Evolutionary conservation across 140 eudicot species (phyloP).

Genomic region (Flaveria floridana): DNA sequence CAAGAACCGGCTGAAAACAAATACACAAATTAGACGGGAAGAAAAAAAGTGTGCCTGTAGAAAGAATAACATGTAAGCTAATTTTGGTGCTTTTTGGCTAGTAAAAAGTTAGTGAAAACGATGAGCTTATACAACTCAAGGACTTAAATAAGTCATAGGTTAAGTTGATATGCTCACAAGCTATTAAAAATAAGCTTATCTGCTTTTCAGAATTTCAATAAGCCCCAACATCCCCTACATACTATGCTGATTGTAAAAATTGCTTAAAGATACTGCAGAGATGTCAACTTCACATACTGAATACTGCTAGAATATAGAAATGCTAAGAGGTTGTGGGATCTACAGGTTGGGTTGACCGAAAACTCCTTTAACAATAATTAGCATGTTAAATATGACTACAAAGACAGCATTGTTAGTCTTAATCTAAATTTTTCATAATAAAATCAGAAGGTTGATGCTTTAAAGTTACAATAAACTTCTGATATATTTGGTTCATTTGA

Average conservation of each 20-base stretch:
- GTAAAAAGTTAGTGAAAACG: neutral
- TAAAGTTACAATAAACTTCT: neutral
- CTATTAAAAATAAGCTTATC: neutral
- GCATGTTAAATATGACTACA: neutral
- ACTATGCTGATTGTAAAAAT: neutral
- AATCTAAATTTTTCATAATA: neutral
- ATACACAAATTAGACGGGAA: constrained; percentile 17
- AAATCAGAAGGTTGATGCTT: neutral
- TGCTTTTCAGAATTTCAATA: neutral
- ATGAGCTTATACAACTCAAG: neutral
- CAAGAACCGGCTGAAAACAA: constrained; percentile 81
- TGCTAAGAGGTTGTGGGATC: neutral
- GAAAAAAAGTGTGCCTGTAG: neutral
- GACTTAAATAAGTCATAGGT: neutral
- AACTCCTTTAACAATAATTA: neutral
- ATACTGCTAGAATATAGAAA: too few relatives aligned
- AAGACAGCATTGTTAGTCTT: neutral
- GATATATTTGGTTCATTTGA: neutral
- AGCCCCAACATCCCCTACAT: neutral
- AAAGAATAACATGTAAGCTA: neutral
- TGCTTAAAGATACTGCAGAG: too few relatives aligned
- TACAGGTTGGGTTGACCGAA: neutral
- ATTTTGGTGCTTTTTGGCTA: neutral
- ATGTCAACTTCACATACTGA: too few relatives aligned
- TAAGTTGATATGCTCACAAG: neutral